Evolutionary conservation across 1,284 basidiomycete genomes (phyloP).

Genomic region (Trichosporon inkin): DNA sequence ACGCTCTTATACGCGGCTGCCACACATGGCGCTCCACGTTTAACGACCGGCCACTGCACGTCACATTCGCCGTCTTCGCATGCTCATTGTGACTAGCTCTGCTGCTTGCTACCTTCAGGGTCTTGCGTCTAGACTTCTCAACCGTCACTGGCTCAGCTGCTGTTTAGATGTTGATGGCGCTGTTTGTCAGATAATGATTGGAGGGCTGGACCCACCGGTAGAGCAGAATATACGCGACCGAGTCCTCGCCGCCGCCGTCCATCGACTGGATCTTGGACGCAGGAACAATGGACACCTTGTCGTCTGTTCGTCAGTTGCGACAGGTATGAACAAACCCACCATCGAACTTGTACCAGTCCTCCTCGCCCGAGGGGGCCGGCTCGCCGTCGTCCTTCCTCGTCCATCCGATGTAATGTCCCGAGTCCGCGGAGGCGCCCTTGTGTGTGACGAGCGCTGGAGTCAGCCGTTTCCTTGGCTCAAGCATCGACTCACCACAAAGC

Average conservation of each 20-base stretch:
- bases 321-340: slow-evolving; percentile 29
- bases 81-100: too few species aligned
- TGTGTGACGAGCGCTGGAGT: slow-evolving; percentile 82
- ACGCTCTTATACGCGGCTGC: too few species aligned
- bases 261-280: slow-evolving; percentile 72
- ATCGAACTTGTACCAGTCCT: slow-evolving; percentile 68
- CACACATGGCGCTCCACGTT: too few species aligned
- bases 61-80: too few species aligned
- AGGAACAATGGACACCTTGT: slow-evolving; percentile 63
- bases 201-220: slow-evolving; percentile 57
- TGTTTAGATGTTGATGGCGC: slow-evolving; percentile 9
- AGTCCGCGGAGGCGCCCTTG: slow-evolving; percentile 91
- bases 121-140: too few species aligned
- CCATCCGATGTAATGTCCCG: slow-evolving; percentile 87
- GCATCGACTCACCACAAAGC: slow-evolving; percentile 42
- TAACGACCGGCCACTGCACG: too few species aligned
- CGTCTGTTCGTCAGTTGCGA: slow-evolving; percentile 64
- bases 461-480: not conserved
- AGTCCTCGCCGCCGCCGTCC: slow-evolving; percentile 78
- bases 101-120: too few species aligned
- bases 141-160: too few species aligned
- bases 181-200: not conserved
- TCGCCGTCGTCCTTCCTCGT: slow-evolving; percentile 35
- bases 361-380: slow-evolving; percentile 32
- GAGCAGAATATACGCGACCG: slow-evolving; percentile 77